These are phyloP conservation scores for Solanum piurae DNA, from an alignment of 257 asterid species.

Conservation along the genomic window DNA sequence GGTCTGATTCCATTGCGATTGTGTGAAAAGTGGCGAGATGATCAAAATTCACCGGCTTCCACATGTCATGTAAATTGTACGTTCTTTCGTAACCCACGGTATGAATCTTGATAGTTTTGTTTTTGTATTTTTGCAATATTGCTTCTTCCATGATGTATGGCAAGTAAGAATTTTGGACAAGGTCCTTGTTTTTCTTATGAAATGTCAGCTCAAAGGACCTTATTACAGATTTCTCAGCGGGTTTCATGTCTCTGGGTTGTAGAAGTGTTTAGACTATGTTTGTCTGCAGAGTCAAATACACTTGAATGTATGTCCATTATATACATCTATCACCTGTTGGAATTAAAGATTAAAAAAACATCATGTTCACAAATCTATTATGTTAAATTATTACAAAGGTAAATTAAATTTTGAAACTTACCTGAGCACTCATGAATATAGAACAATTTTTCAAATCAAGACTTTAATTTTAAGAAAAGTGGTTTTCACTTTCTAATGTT, in stretches of 20 bases:
- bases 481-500: background rate
- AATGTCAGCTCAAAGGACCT: background rate
- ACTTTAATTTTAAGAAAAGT: background rate
- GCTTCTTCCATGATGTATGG: conserved; percentile 8
- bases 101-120: conserved; percentile 2
- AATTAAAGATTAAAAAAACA: background rate
- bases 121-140: conserved; percentile 5
- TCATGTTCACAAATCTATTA: background rate
- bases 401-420: background rate
- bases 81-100: background rate
- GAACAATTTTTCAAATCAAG: background rate
- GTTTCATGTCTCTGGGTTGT: background rate
- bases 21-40: conserved; percentile 25
- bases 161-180: conserved; percentile 1
- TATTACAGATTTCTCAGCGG: no score
- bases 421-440: background rate
- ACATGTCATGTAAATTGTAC: no score
- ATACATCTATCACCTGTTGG: background rate
- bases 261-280: background rate
- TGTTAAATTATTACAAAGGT: background rate
- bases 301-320: background rate
- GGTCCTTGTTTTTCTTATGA: conserved; percentile 2
- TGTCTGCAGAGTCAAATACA: background rate
- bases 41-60: conserved; percentile 8
- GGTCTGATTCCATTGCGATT: conserved; percentile 7